Evolutionary conservation across 108 stramenopile genomes (phyloP), one percentile per base, ranked within the genome.

Genomic region (Cylindrotheca closterium): DNA sequence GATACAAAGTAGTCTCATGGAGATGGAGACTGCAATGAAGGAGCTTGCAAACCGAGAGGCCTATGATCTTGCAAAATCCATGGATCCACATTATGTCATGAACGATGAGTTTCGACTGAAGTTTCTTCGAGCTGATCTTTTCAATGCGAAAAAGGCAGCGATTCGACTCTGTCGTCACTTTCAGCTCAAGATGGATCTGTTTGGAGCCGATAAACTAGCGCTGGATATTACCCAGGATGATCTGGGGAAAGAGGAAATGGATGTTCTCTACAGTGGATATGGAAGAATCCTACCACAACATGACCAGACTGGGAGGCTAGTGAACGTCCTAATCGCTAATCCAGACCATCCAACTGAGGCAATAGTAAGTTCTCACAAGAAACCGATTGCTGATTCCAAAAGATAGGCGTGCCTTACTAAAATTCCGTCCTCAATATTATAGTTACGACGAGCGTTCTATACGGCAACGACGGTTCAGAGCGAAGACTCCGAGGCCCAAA

Each of bases 221-320:
- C 37, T 59, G 48, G 68, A 59, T 2, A 59, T 79, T 18, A 21
- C 50, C 17, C 57, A 60, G 56, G 62, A 59, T 31, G 73, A 75
- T 61, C 63, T 79, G 37, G 48, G 30, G 21, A 22, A 70, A 23
- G 73, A 75, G 4, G 69, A 58, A 12, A 24, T 65, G 42, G 33
- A 59, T 10, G 25, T 22, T 0, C 34, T 73, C 19, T 54, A 64
- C 22, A 29, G 26, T 7, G 49, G 58, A 12, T 18, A 5, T 10
- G 25, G 18, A 17, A 50, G 60, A 27, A 10, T 34, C 1, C 24
- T 73, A 29, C 64, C 63, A 0, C 30, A 30, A 30, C 34, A 58
- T 30, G 71, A 73, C 30, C 31, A 58, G 31, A 30, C 63, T 30
- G 71, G 71, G 0, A 32, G 71, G 34, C 17, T 45, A 2, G 23